A percentile compares a stretch with the other conserved stretches of the same genome.
Conservation (phyloP, 75 land plant species). For the Cunninghamia lanceolata region DNA sequence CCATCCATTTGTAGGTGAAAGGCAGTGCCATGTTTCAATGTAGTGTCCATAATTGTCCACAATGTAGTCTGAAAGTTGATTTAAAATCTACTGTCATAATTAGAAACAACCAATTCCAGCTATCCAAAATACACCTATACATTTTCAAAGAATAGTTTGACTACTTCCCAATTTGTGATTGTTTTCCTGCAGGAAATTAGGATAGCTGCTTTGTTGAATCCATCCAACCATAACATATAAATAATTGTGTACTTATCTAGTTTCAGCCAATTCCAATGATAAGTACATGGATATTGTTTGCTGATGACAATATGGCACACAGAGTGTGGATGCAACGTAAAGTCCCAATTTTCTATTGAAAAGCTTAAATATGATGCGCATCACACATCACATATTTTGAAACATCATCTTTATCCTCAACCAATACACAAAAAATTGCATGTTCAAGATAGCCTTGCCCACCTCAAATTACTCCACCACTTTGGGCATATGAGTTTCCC, state of each 20-base stretch:
- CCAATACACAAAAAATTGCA: neutral
- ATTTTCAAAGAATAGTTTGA: neutral
- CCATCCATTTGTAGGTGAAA: neutral
- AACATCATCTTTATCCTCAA: neutral
- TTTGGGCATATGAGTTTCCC: neutral
- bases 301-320: neutral
- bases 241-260: no score
- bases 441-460: neutral
- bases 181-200: neutral
- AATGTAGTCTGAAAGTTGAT: neutral
- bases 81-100: neutral
- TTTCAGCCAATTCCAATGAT: neutral
- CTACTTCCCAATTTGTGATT: neutral
- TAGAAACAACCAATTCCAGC: neutral
- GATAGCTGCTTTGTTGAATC: neutral
- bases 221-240: no score
- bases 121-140: neutral
- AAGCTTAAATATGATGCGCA: neutral
- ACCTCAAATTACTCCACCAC: neutral
- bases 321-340: neutral
- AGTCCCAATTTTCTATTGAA: neutral
- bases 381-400: neutral
- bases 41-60: neutral
- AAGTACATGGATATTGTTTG: neutral
- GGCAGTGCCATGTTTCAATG: neutral